Percentiles rank a stretch among this genome's conserved stretches.
Evolutionary conservation across 345 rosid species (phyloP).

Genomic region (Populus ilicifolia): DNA sequence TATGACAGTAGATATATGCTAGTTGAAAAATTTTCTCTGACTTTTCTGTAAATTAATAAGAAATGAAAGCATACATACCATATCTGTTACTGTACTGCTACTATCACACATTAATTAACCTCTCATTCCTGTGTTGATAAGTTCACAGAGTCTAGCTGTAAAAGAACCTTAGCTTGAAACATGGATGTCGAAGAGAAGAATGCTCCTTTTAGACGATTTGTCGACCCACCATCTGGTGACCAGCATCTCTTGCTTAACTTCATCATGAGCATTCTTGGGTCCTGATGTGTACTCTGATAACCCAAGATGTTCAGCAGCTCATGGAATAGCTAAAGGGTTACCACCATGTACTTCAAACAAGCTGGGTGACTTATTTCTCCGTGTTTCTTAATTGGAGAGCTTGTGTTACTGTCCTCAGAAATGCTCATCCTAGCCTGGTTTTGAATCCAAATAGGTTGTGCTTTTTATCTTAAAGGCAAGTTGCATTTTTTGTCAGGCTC

Average conservation of each 20-base stretch:
- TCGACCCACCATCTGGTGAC: conserved; percentile 24
- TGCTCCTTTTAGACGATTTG: conserved; percentile 14
- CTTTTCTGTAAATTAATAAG: not conserved
- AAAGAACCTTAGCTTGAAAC: conserved; percentile 5
- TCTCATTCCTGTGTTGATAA: not conserved
- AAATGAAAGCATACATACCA: not conserved
- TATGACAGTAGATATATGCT: not conserved
- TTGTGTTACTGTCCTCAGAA: conserved; percentile 46
- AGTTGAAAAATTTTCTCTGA: not conserved
- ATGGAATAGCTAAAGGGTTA: conserved; percentile 38
- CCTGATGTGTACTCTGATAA: conserved; percentile 64
- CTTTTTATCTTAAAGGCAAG: conserved; percentile 45
- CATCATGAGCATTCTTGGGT: conserved; percentile 56
- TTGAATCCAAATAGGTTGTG: conserved; percentile 35
- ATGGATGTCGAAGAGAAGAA: conserved; percentile 19
- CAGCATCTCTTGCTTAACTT: conserved; percentile 53
- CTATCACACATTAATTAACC: not conserved
- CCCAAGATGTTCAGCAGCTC: conserved; percentile 53
- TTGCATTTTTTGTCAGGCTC: conserved; percentile 31
- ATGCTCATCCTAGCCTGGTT: conserved; percentile 38
- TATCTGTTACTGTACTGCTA: not conserved
- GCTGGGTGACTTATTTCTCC: conserved; percentile 47
- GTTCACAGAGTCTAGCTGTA: not conserved
- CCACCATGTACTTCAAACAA: conserved; percentile 52
- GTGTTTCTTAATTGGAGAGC: conserved; percentile 43